Conservation (phyloP, 345 rosid species). For the Moricandia arvensis region DNA sequence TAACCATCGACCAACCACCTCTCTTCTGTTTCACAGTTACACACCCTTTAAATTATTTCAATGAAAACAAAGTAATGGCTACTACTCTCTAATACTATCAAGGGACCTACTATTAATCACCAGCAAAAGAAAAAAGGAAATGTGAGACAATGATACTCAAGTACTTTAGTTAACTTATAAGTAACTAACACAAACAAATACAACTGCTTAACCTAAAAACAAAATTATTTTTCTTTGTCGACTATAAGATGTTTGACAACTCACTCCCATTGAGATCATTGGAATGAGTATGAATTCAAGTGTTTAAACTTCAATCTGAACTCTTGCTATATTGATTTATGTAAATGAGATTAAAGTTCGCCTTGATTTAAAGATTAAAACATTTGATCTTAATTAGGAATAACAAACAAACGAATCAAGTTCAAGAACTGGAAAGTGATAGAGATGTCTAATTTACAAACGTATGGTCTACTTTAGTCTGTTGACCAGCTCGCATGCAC, state of each 20-base stretch:
- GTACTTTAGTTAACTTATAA: conserved; percentile 8
- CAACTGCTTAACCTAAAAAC: neutral
- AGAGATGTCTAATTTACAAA: conserved; percentile 23
- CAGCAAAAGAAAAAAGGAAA: conserved; percentile 4
- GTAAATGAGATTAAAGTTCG: neutral
- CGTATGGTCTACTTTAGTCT: conserved; percentile 5
- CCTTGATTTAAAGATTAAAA: neutral
- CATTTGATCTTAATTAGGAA: neutral
- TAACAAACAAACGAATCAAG: conserved; percentile 18
- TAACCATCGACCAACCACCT: conserved; percentile 29
- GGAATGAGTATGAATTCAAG: neutral
- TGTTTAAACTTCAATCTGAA: neutral
- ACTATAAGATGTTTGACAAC: conserved; percentile 13
- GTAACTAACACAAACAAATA: conserved; percentile 3
- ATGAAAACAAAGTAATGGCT: neutral
- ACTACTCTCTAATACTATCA: too few relatives aligned
- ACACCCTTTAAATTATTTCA: conserved; percentile 6
- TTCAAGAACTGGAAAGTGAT: neutral
- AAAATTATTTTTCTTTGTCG: neutral
- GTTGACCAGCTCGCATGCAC: conserved; percentile 44
- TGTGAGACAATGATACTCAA: conserved; percentile 19
- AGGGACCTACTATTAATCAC: neutral
- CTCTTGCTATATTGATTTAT: neutral
- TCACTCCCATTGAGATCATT: conserved; percentile 6
- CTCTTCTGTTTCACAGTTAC: conserved; percentile 12